Percentiles rank a stretch among this genome's conserved stretches.
Conservation (phyloP, 2,329 filamentous ascomycete genomes). For the Lithohypha guttulata region DNA sequence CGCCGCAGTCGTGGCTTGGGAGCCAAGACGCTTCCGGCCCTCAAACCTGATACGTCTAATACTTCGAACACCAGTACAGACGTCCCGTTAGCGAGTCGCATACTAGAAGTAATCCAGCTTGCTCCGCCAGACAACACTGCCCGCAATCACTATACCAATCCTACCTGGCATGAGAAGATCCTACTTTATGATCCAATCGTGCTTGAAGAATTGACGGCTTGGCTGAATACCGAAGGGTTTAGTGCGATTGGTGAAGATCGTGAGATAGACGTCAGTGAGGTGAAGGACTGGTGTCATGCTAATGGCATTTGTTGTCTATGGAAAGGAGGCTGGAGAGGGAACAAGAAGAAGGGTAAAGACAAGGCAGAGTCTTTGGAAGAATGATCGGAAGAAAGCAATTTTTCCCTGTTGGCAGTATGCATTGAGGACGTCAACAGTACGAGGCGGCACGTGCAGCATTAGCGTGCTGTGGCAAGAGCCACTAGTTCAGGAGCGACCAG, state of each 20-base stretch:
- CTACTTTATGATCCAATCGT: conserved; percentile 85
- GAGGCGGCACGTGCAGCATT: too few relatives aligned
- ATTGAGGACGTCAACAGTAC: too few relatives aligned
- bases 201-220: conserved; percentile 71
- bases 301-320: conserved; percentile 76
- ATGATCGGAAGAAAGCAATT: too few relatives aligned
- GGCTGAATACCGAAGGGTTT: conserved; percentile 66
- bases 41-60: background rate
- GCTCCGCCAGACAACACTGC: conserved; percentile 16
- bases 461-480: too few relatives aligned
- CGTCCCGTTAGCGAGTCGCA: conserved; percentile 12
- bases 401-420: too few relatives aligned
- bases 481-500: too few relatives aligned
- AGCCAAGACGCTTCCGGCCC: background rate
- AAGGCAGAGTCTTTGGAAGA: too few relatives aligned
- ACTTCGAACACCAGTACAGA: background rate
- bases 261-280: conserved; percentile 52
- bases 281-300: conserved; percentile 83
- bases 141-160: conserved; percentile 33
- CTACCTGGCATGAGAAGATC: conserved; percentile 84
- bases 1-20: too few relatives aligned
- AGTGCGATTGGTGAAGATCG: conserved; percentile 53
- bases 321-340: conserved; percentile 32
- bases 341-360: conserved; percentile 2
- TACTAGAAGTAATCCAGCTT: conserved; percentile 14